Conservation (phyloP, 2,329 filamentous ascomycete genomes). For the Acarospora socialis region DNA sequence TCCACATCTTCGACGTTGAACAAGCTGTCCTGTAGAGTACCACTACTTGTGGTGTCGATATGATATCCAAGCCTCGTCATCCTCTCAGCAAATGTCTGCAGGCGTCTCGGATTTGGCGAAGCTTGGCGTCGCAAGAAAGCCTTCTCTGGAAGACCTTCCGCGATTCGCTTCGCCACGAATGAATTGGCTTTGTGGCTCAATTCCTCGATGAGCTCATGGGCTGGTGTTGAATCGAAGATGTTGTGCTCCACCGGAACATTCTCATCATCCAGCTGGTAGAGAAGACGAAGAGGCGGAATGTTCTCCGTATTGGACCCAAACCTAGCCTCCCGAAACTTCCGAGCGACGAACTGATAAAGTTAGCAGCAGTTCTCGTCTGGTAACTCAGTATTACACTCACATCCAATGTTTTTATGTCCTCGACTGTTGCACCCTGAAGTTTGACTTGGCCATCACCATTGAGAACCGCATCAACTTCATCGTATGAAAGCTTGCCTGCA, state of each 20-base stretch:
- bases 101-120: conserved; percentile 70
- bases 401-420: conserved; percentile 69
- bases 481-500: conserved; percentile 67
- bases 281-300: conserved; percentile 71
- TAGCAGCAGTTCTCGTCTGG: conserved; percentile 11
- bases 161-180: conserved; percentile 74
- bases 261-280: conserved; percentile 93
- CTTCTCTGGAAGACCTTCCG: conserved; percentile 70
- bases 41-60: conserved; percentile 79
- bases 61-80: conserved; percentile 87
- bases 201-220: conserved; percentile 90
- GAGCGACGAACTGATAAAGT: conserved; percentile 49
- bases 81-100: conserved; percentile 81
- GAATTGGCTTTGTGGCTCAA: conserved; percentile 85
- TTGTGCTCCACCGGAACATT: conserved; percentile 95
- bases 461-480: conserved; percentile 73
- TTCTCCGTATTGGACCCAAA: conserved; percentile 66
- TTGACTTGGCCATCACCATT: conserved; percentile 47
- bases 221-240: conserved; percentile 79
- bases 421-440: conserved; percentile 50
- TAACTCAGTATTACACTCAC: conserved; percentile 29
- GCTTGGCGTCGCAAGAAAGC: conserved; percentile 79
- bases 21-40: conserved; percentile 80
- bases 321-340: conserved; percentile 80
- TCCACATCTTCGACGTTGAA: conserved; percentile 85